A percentile compares a stretch with the other conserved stretches of the same genome.
Conservation (phyloP, 2,329 filamentous ascomycete genomes). For the Penicillium sp. region DNA sequence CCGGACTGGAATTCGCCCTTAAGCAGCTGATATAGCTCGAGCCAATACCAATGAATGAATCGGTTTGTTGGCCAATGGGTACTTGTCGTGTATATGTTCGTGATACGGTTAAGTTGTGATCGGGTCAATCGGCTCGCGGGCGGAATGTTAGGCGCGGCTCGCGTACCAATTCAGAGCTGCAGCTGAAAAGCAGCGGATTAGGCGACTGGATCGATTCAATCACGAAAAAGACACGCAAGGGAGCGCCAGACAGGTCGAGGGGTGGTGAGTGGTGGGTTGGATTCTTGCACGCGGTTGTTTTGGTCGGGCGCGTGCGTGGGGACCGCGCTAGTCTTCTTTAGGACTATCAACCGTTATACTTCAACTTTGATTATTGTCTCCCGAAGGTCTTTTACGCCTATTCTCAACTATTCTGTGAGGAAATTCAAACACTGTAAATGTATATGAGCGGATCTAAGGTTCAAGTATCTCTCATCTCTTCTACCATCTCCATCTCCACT, state of each 20-base stretch:
- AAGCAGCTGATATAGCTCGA: not conserved
- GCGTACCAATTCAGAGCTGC: conserved; percentile 1
- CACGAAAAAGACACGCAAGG: conserved; percentile 20
- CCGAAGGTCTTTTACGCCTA: not conserved
- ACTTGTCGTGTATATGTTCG: conserved; percentile 1
- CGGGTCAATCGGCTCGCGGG: conserved; percentile 1
- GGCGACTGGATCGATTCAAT: conserved; percentile 3
- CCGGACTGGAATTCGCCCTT: not conserved
- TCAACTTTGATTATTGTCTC: not conserved
- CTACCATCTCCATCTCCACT: not conserved
- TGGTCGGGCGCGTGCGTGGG: conserved; percentile 43
- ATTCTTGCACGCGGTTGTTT: conserved; percentile 42
- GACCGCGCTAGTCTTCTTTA: conserved; percentile 35
- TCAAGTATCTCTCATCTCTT: not conserved
- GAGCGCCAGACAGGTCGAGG: conserved; percentile 13
- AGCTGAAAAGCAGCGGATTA: not conserved
- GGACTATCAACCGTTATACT: conserved; percentile 20
- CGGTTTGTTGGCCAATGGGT: not conserved
- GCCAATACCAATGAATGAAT: not conserved
- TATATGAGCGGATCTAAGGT: conserved; percentile 2
- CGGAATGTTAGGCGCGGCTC: conserved; percentile 12
- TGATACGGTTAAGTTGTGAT: conserved; percentile 1
- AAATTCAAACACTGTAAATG: too few species aligned
- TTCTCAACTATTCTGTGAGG: not conserved
- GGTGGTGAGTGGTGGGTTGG: conserved; percentile 20